A percentile compares a stretch with the other conserved stretches of the same genome.
phyloP scores from a whole-genome alignment of 345 rosid species.

The Moricandia moricandioides region DNA sequence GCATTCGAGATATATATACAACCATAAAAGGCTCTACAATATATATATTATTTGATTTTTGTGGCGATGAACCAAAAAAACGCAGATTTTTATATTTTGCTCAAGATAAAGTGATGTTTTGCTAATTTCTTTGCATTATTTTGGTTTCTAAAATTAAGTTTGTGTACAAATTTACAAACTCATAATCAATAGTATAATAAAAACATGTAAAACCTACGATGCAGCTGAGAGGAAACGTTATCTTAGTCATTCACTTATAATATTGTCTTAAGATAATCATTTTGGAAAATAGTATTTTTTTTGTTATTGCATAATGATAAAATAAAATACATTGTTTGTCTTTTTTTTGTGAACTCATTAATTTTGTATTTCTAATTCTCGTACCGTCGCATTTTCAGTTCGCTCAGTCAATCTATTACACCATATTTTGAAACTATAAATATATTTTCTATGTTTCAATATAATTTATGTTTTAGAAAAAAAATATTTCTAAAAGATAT shows the following conservation, averaged over 20 bases:
- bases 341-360: constrained; percentile 25
- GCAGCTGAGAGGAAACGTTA: no score
- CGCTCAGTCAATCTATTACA: constrained; percentile 20
- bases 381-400: constrained; percentile 18
- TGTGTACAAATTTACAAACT: no score
- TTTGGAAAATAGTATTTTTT: constrained; percentile 25
- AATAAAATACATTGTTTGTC: constrained; percentile 6
- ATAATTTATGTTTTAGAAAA: no score
- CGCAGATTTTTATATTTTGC: no score
- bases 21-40: not conserved
- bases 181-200: no score
- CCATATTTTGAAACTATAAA: not conserved
- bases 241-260: no score
- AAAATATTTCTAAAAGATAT: no score
- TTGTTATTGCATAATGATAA: constrained; percentile 19
- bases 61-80: not conserved
- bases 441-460: no score
- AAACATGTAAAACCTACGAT: no score
- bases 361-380: constrained; percentile 30
- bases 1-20: not conserved
- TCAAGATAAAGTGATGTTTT: no score
- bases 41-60: not conserved
- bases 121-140: no score
- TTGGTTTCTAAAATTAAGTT: no score
- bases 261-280: not conserved